Evolutionary conservation across 495 filamentous ascomycete species (phyloP), one percentile per base, ranked within the genome.

Genomic region (Aspergillus funiculosus): DNA sequence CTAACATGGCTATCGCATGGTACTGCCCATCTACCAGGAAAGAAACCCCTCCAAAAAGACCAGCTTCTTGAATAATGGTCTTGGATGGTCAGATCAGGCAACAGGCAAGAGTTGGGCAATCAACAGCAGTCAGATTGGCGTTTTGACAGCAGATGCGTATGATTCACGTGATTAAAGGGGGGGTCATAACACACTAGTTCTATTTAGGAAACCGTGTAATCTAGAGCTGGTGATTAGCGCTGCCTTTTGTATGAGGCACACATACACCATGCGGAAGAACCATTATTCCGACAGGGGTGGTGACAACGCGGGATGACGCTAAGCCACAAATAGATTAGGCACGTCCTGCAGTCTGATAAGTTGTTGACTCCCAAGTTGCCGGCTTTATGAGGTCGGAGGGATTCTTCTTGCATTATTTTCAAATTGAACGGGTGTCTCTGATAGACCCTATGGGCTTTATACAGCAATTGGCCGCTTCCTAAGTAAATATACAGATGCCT

Each of bases 11-110:
- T 68, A 48, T 71, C 64, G 20, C 68, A 68, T 44, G 73, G 67
- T 60, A 82, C 82, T 28, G 26, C 82, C 78, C 54, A 85, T 86
- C 80, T 80, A 86, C 37, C 69, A 73, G 60, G 84, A 82, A 0
- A 80, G 80, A 54, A 50, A 28, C 57, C 52, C 43, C 54, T 53
- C n/a, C 48, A 31, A 8, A 66, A 67, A 10, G 60, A 71, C 37
- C 64, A 59, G 50, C 63, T 73, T 45, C 68, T 52, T 43, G 58
- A 46, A 66, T n/a, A n/a, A n/a, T n/a, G 62, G n/a, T 63, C 60
- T 18, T 43, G 53, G 63, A 67, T 69, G 20, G 32, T 63, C 51
- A 49, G 46, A 43, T 40, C 34, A 53, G 29, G 35, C 40, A 48
- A 36, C 42, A 49, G 52, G 39, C 43, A 46, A 41, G 42, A 52